Evolutionary conservation across 331 rosid species (phyloP).

Genomic region (Spiraea crenata): DNA sequence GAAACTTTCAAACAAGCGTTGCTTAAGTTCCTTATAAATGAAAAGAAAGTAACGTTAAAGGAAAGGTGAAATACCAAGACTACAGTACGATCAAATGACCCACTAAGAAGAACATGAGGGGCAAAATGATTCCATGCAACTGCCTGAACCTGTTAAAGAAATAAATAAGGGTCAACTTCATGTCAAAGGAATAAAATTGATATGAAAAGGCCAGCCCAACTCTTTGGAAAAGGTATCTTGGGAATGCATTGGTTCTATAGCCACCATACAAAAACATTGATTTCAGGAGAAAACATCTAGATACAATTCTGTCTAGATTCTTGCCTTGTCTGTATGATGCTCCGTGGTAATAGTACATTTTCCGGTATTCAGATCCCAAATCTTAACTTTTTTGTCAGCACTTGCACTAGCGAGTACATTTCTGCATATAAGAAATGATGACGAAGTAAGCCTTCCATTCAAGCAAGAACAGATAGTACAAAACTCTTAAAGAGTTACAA

Average conservation of each 20-base stretch:
- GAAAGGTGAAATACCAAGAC: slow-evolving; percentile 60
- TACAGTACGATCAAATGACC: slow-evolving; percentile 82
- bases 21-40: slow-evolving; percentile 1
- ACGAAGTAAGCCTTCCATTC: slow-evolving; percentile 11
- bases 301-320: slow-evolving; percentile 8
- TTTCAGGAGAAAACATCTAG: neutral
- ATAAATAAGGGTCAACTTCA: slow-evolving; percentile 25
- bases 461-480: slow-evolving; percentile 24
- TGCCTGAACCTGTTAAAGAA: slow-evolving; percentile 74
- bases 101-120: slow-evolving; percentile 85
- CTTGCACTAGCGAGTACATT: slow-evolving; percentile 95
- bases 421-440: slow-evolving; percentile 33
- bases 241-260: neutral
- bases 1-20: slow-evolving; percentile 13
- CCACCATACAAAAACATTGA: neutral
- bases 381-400: slow-evolving; percentile 82
- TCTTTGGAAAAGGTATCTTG: neutral
- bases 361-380: slow-evolving; percentile 82
- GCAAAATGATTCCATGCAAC: slow-evolving; percentile 83
- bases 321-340: slow-evolving; percentile 90
- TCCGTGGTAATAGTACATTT: slow-evolving; percentile 75
- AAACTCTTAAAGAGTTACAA: slow-evolving; percentile 16
- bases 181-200: slow-evolving; percentile 7
- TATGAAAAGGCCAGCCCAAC: neutral
- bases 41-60: neutral